Evolutionary conservation across 768 basidiomycete genomes (phyloP), one percentile per base, ranked within the genome.

Genomic region (Pleurotus tuoliensis): DNA sequence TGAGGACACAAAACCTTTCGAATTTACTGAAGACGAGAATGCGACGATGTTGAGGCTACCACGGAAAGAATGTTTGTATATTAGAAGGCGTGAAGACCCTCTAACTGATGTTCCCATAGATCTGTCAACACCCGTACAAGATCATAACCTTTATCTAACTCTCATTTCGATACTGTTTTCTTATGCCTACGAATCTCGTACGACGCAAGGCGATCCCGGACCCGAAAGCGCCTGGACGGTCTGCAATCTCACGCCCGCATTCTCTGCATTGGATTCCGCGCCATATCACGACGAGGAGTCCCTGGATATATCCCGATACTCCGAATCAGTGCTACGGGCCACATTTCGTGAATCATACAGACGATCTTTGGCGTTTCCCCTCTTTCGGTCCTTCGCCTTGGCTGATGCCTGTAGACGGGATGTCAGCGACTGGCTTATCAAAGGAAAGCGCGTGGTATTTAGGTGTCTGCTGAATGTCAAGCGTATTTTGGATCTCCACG

Each of bases 221-320:
- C 80, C 90, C 5, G 92, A 94, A 69, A 93, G 92, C 67, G 87
- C 89, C 12, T 94, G 92, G 92, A 94, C 92, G 2, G 77, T 94
- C 53, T 79, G 83, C 61, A 77, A 72, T 27, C 77, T 94, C 50
- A 82, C 82, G 11, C 86, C 92, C 47, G 82, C 84, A 2, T 91
- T 94, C 70, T 84, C 92, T n/a, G 87, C 92, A 0, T 82, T 94
- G 27, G 88, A 92, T 66, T 83, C 86, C 25, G 81, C 84, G 18
- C 79, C 79, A n/a, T 83, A 82, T 61, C 16, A 24, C 12, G 39
- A 53, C 13, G 15, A 12, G 7, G 27, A 15, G 3, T 12, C 39
- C 13, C 7, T 39, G 15, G 45, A 27, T 20, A 57, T 55, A 24
- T 15, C 34, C 27, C 30, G 49, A 8, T 80, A 82, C 64, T 69